These are phyloP conservation scores for Pichia terricola DNA, from an alignment of 1,139 yeast genomes.

Conservation along the genomic window DNA sequence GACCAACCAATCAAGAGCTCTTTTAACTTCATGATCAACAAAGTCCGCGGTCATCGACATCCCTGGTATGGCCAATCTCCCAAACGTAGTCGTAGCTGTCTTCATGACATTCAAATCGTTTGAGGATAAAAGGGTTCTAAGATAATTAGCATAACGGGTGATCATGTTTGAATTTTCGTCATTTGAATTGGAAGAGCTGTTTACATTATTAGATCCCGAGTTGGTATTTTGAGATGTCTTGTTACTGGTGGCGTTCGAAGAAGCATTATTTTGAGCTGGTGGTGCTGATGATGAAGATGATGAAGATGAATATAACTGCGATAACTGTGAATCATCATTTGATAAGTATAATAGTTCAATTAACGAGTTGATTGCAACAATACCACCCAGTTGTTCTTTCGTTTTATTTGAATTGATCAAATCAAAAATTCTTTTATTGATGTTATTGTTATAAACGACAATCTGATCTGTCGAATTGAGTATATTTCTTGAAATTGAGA, in stretches of 20 bases:
- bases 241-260: background rate
- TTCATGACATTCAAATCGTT: slow-evolving; percentile 79
- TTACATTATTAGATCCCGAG: background rate
- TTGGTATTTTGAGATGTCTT: background rate
- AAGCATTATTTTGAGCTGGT: background rate
- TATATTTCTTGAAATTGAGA: slow-evolving; percentile 61
- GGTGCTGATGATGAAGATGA: slow-evolving; percentile 7
- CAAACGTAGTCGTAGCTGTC: slow-evolving; percentile 78
- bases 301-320: slow-evolving; percentile 14
- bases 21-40: slow-evolving; percentile 84
- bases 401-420: slow-evolving; percentile 68
- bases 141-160: slow-evolving; percentile 80
- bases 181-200: slow-evolving; percentile 32
- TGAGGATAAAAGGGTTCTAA: slow-evolving; percentile 72
- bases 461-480: slow-evolving; percentile 65
- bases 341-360: slow-evolving; percentile 37
- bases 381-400: slow-evolving; percentile 76
- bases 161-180: slow-evolving; percentile 85
- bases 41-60: slow-evolving; percentile 85
- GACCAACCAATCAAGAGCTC: slow-evolving; percentile 83
- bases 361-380: slow-evolving; percentile 79
- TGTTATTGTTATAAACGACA: slow-evolving; percentile 71
- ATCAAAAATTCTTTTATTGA: slow-evolving; percentile 82
- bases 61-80: slow-evolving; percentile 82
- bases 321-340: slow-evolving; percentile 15